Evolutionary conservation across 192 early-diverging fungal genomes (phyloP), one percentile per base, ranked within the genome.

Genomic region (Geranomyces variabilis): DNA sequence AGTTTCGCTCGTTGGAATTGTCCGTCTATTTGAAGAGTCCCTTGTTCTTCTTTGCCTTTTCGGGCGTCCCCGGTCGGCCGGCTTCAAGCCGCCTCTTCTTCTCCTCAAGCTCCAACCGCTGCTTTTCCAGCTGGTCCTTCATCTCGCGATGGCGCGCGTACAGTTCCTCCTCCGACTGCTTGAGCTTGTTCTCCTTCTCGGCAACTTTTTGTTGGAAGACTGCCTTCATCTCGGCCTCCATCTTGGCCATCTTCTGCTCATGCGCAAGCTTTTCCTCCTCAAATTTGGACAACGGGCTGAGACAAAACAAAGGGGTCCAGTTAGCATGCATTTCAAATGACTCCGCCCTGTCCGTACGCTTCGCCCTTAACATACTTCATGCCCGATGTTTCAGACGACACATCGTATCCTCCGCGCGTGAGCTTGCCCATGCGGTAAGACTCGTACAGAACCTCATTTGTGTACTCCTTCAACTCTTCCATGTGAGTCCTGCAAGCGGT

Each of bases 161-260:
- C 36, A 99, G 83, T 86, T 88, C 97, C 69, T 96, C 95, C 79
- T 99, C 97, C 47, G 89, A 91, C 78, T 95, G 94, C 85, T 96
- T 99, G 67, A 99, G 86, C 84, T 97, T 97, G 72, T 93, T 81
- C 79, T 99, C 96, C 83, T 97, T 97, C 82, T 99, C 97, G 65
- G 94, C 92, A 2, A 99, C 97, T 88, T 99, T 97, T 66, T 94
- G 93, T 81, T 96, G 92, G 90, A 99, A 99, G 51, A 99, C 97
- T 48, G 90, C 84, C 80, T 94, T 95, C 97, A 99, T 99, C 81
- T 99, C 97, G 31, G 90, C 87, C 78, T 99, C 96, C 97, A 99
- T 97, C 86, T 97, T 96, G 53, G 90, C 86, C 83, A 99, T 86
- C 85, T 97, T 97, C 70, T 87, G 89, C 80, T 99, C 95, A 69